Evolutionary conservation across 169 alveolate species (phyloP), one percentile per base, ranked within the genome.

Genomic region (Cyclospora cayetanensis): DNA sequence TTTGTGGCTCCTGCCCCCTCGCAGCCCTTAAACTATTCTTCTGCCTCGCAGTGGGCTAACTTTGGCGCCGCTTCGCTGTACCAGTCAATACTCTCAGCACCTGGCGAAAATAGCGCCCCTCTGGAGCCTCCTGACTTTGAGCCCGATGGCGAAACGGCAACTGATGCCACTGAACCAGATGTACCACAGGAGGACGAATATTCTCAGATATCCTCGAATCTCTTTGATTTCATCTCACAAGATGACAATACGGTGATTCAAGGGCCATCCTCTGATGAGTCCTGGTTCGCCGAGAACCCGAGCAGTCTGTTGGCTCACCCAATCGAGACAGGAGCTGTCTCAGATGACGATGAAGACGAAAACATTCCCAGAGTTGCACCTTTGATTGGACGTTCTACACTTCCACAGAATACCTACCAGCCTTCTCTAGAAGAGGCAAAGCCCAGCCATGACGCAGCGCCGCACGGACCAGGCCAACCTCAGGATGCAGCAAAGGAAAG

Each of bases 31-130:
- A 35, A 74, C 43, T 74, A 22, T 41, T 3, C 9, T 25, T 74
- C 85, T 41, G 66, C 85, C 12, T 74, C 65, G 34, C 85, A 42
- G 1, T 74, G 63, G 85, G 39, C 85, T 4, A 74, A 74, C 15
- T 74, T 74, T 27, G 85, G 85, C 25, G 43, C 85, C 41, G 22
- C 85, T 15, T 52, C 41, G 25, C 85, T 41, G 43, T 74, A 74
- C 43, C 85, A 55, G 0, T 74, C 65, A 9, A 63, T 74, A 1
- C 85, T 63, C 85, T 41, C 43, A 63, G 85, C 63, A n/a, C 41
- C 22, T 42, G n/a, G n/a, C n/a, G n/a, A n/a, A n/a, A n/a, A n/a
- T n/a, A n/a, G n/a, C n/a, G n/a, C n/a, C n/a, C 4, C 43, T 15
- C 85, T 41, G 4, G 85, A 63, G 9, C 25, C 1, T 1, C 43